A percentile compares a stretch with the other conserved stretches of the same genome.
These are phyloP conservation scores for Penicillium soppii DNA, from an alignment of 495 filamentous ascomycete species.

Conservation along the genomic window DNA sequence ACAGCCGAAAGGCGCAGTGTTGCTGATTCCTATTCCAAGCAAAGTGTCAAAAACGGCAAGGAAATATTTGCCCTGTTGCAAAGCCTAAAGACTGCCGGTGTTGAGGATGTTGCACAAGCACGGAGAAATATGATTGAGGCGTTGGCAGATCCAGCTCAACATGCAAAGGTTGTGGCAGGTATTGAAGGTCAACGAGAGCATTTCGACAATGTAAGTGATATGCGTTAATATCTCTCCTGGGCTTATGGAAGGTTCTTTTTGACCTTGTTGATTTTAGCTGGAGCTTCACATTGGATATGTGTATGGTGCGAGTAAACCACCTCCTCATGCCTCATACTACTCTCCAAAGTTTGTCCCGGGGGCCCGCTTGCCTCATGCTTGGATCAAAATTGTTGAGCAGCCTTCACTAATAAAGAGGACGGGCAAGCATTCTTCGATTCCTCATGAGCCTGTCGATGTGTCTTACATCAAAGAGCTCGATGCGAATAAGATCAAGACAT, in stretches of 20 bases:
- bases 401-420: neutral
- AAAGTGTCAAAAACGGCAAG: conserved; percentile 32
- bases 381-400: conserved; percentile 9
- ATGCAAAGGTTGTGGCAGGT: conserved; percentile 6
- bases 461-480: conserved; percentile 22
- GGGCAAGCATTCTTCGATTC: neutral
- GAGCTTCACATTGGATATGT: conserved; percentile 33
- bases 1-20: conserved; percentile 22
- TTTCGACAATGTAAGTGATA: conserved; percentile 25
- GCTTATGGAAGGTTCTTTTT: neutral
- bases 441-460: conserved; percentile 9
- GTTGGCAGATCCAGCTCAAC: conserved; percentile 3
- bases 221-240: neutral
- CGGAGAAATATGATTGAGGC: conserved; percentile 4
- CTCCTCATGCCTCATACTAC: conserved; percentile 24
- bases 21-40: conserved; percentile 25
- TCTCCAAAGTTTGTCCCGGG: conserved; percentile 16
- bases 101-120: conserved; percentile 7
- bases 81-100: conserved; percentile 19
- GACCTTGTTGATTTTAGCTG: neutral
- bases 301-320: conserved; percentile 22
- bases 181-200: conserved; percentile 29
- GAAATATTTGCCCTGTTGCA: conserved; percentile 26
- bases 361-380: conserved; percentile 26
- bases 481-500: conserved; percentile 2